These are phyloP conservation scores for Tardiomyces digboiensis DNA, from an alignment of 1,139 yeast species.

Conservation along the genomic window DNA sequence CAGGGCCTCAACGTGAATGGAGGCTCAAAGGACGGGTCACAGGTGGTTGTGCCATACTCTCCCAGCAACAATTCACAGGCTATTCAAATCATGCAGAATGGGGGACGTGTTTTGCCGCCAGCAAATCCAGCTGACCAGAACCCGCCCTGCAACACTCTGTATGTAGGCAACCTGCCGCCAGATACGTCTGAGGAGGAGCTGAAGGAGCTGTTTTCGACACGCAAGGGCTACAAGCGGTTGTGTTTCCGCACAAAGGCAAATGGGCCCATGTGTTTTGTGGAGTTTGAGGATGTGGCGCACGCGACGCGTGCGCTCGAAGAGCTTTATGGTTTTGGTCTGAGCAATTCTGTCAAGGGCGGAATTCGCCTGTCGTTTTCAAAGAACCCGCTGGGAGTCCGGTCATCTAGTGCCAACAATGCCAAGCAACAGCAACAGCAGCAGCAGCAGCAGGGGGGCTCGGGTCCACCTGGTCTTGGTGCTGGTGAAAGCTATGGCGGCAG, in stretches of 20 bases:
- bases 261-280: slow-evolving; percentile 99
- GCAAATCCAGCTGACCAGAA: slow-evolving; percentile 99
- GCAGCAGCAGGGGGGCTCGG: not conserved
- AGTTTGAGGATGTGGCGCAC: slow-evolving; percentile 89
- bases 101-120: slow-evolving; percentile 68
- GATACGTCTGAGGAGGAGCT: slow-evolving; percentile 94
- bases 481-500: not conserved
- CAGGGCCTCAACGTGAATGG: slow-evolving; percentile 6
- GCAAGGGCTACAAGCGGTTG: slow-evolving; percentile 84
- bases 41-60: slow-evolving; percentile 24
- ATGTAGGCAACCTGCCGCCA: slow-evolving; percentile 95
- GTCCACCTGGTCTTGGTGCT: not conserved
- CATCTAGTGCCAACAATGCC: slow-evolving; percentile 29
- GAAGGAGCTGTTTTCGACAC: slow-evolving; percentile 77
- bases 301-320: slow-evolving; percentile 94
- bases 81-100: slow-evolving; percentile 25
- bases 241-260: slow-evolving; percentile 61
- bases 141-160: slow-evolving; percentile 95
- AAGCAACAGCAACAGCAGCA: slow-evolving; percentile 15
- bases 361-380: slow-evolving; percentile 88
- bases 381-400: slow-evolving; percentile 94
- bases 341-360: slow-evolving; percentile 75
- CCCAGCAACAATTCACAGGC: slow-evolving; percentile 26
- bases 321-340: slow-evolving; percentile 74
- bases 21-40: slow-evolving; percentile 11